Base-by-base conservation (phyloP, 306 rosid genomes). In the Prinsepia uniflora region DNA sequence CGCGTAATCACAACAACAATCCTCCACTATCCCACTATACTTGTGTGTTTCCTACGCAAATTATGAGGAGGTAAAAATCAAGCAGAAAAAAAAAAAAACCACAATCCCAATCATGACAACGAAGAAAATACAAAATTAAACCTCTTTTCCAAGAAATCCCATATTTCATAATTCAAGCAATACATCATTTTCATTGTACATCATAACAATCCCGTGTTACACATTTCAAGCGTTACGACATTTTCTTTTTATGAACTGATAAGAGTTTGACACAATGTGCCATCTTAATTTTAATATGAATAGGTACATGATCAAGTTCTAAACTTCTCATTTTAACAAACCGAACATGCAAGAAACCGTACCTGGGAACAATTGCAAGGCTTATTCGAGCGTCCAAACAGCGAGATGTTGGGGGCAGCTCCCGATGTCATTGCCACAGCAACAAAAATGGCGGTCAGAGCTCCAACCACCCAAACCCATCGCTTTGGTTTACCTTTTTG, bases 281-380 rank as follows among this genome's bases (percentile, higher is more conserved):
- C 30, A 45, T 20, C 39, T 42, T 20, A 10, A 2, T 7, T 3
- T 7, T 10, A 40, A 17, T 13, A 0, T 15, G 22, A 61, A 15
- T 9, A 17, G 39, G 9, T 20, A 30, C 8, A 30, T 9, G 4
- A 58, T 30, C 42, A 58, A 30, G 18, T 7, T 9, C 50, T 7
- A 30, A 56, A 10, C 5, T 56, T 56, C 40, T 5, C 62, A 56
- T 22, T 55, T 19, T 41, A 48, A 44, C 71, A 69, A 34, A 8
- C 80, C 59, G 8, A 22, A 70, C 15, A 10, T 36, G 14, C 4
- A 71, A 55, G 55, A 43, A 80, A 72, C 57, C 80, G 45, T 79
- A 94, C 97, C 88, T 76, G 75, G 60, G 89, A 73, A 82, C 97
- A 94, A 8, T 12, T 84, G 47, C 97, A 91, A 36, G 91, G 85